Evolutionary conservation across 176 grass and related monocot species (phyloP), one percentile per base, ranked within the genome.

Genomic region (Musa itinerans): DNA sequence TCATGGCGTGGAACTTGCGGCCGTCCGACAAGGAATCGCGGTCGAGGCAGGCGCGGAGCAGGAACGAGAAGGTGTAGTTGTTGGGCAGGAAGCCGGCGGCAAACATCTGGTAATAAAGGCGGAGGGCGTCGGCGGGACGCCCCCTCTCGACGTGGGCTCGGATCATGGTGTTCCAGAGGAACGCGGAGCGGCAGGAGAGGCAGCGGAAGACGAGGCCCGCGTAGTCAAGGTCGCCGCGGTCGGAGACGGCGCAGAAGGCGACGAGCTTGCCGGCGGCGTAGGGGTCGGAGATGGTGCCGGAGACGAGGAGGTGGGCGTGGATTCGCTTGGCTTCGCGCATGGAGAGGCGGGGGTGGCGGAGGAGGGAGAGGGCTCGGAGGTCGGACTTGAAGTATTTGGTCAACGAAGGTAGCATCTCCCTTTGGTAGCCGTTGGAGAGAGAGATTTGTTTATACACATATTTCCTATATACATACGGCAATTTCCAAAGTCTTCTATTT

Each of bases 81-180:
- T 63, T 74, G 50, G 76, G 68, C 9, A 27, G 49, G 26, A 68
- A n/a, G 25, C 83, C 83, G 1, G 81, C 29, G 27, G 79, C 71
- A 50, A 74, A 53, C 72, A 74, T 74, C 15, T 56, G 48, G 1
- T 29, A 8, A 24, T 74, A 56, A 24, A 74, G 72, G 12, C 11
- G 15, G 8, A 74, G 53, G 24, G 72, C 21, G 12, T 34, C 23
- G 53, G 25, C 22, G 1, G 52, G 53, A 10, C 56, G 72, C 22
- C 53, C 23, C 20, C 52, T 51, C 24, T 74, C 72, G 12, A 74
- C 72, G 59, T 83, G 54, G 83, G 84, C 75, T 81, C 78, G 75
- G 85, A 90, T 62, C 84, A 90, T 82, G 66, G 80, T 81, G 78
- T 86, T 86, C 0, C 81, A 85, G 10, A 78, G 76, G 78, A 86